Evolutionary conservation across 2,329 filamentous ascomycete genomes (phyloP), one percentile per base, ranked within the genome.

Genomic region (Aspergillus ustus): DNA sequence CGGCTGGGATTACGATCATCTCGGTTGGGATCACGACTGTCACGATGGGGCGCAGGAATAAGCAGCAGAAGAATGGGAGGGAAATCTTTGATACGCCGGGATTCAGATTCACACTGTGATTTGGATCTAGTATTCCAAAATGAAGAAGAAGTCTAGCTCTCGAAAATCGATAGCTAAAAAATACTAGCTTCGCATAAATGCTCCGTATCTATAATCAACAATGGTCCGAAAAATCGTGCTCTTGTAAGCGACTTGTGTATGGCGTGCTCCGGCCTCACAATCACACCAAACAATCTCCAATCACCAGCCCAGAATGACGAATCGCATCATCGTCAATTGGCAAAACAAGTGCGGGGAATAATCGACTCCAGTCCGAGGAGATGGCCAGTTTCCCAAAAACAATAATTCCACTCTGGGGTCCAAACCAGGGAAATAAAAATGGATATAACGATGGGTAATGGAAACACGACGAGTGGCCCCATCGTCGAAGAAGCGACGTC

Each of bases 41-140:
- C 17, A 45, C 55, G 15, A 62, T 62, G 60, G 43, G 31, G 1
- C 37, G 45, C 31, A 58, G 22, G 40, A 61, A 65, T 43, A 50
- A 25, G 25, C 50, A 44, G 57, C 60, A 62, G 22, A 44, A 17
- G 52, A 28, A 46, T 17, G 57, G 52, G 2, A 2, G 50, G 20
- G 48, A 59, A 4, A 56, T 64, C 20, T 51, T 57, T 11, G 57
- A 52, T 29, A 55, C 58, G 6, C 46, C 45, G 8, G 63, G 57
- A 8, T 65, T 65, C 40, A 53, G 52, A 13, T 65, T 63, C 28
- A 65, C 63, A 5, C 49, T 61, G 48, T 57, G 34, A 40, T 25
- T 25, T 25, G 25, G 4, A 25, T 5, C 25, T 25, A 25, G 25
- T 25, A 25, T 5, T 2, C 4, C 22, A n/a, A n/a, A n/a, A 25